A percentile compares a stretch with the other conserved stretches of the same genome.
Conservation (phyloP, 176 grass and related monocot species). For the Rhynchospora breviuscula region DNA sequence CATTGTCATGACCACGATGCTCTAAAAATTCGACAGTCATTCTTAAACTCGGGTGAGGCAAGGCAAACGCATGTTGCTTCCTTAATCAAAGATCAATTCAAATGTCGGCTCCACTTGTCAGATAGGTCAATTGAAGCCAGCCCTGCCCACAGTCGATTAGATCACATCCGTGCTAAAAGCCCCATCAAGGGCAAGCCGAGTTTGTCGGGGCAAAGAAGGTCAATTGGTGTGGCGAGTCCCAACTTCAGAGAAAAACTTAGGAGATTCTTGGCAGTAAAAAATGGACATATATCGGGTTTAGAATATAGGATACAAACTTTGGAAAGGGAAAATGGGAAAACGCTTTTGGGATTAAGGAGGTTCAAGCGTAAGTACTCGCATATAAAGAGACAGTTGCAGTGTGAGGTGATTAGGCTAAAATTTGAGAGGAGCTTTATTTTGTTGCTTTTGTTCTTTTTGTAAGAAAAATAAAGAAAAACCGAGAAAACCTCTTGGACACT, state of each 20-base stretch:
- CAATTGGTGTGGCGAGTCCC: not conserved
- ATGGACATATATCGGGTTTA: not conserved
- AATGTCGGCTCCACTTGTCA: too few species aligned
- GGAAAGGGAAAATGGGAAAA: not conserved
- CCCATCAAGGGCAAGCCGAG: not conserved
- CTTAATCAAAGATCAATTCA: not conserved
- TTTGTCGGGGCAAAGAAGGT: not conserved
- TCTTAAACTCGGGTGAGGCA: not conserved
- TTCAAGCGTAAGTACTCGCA: not conserved
- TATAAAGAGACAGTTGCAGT: not conserved
- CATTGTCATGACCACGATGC: too few species aligned
- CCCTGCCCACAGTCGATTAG: not conserved
- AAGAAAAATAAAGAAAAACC: not conserved
- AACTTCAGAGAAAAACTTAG: conserved; percentile 1
- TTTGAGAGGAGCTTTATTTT: not conserved
- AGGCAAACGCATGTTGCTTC: not conserved
- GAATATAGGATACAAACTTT: not conserved
- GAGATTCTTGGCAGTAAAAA: not conserved
- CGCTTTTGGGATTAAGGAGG: not conserved
- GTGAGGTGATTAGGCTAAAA: not conserved
- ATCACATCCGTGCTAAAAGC: not conserved
- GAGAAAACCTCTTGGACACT: too few species aligned
- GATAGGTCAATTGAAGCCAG: not conserved
- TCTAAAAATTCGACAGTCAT: too few species aligned
- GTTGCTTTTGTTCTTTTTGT: conserved; percentile 8